phyloP scores from a whole-genome alignment of 345 rosid species.

The Capsella bursapastoris region DNA sequence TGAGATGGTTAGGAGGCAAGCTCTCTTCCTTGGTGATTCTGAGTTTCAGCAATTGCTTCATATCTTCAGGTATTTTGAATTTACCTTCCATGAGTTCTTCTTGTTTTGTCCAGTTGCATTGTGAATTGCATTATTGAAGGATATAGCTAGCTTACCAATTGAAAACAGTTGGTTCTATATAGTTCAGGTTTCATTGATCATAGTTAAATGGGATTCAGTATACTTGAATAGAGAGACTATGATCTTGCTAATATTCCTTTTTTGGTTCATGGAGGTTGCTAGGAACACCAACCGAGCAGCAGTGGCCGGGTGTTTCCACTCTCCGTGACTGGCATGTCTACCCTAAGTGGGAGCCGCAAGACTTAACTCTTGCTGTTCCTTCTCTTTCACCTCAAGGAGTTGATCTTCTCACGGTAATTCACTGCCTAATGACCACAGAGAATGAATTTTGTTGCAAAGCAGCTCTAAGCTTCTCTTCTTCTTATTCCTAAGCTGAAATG shows the following conservation, averaged over 20 bases:
- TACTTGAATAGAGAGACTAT: conserved; percentile 11
- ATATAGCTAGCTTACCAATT: conserved; percentile 10
- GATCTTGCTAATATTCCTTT: neutral
- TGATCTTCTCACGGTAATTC: conserved; percentile 76
- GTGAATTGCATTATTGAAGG: neutral
- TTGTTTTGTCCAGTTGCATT: neutral
- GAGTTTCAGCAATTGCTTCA: conserved; percentile 96
- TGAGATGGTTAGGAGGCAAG: conserved; percentile 93
- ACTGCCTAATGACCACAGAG: neutral
- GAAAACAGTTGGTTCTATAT: neutral
- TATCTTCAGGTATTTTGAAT: conserved; percentile 68
- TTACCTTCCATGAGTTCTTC: conserved; percentile 3
- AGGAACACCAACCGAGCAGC: conserved; percentile 85
- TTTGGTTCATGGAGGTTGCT: conserved; percentile 57
- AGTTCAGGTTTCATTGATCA: neutral
- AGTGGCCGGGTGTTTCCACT: conserved; percentile 87
- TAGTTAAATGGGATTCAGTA: neutral
- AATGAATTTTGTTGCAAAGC: neutral
- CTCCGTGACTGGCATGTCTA: conserved; percentile 93
- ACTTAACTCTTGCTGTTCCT: conserved; percentile 72
- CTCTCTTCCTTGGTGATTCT: conserved; percentile 91
- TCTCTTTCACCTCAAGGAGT: conserved; percentile 78
- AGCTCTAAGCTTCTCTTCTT: conserved; percentile 5
- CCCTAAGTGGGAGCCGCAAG: conserved; percentile 84
- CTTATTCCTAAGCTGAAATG: neutral